Conservation (phyloP, 2,329 filamentous ascomycete genomes). For the Anthostomella pinea region DNA sequence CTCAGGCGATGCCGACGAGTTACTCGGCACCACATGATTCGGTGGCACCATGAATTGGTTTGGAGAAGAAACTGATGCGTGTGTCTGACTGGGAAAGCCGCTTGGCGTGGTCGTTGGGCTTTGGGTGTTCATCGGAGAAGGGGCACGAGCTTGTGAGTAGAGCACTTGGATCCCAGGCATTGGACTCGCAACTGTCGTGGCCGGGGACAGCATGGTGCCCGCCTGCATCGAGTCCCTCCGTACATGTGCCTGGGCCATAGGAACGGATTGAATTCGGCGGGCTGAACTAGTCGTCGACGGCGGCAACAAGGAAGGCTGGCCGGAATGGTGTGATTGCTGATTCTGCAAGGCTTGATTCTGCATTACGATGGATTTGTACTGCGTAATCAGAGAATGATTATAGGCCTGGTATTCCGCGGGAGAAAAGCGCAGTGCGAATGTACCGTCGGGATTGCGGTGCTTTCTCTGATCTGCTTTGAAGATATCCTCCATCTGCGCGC, state of each 20-base stretch:
- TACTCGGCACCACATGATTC: slow-evolving; percentile 4
- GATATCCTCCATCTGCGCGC: slow-evolving; percentile 33
- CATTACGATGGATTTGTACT: slow-evolving; percentile 16
- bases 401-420: slow-evolving; percentile 17
- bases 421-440: slow-evolving; percentile 9
- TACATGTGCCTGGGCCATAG: too few species aligned
- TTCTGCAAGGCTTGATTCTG: slow-evolving; percentile 4
- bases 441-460: slow-evolving; percentile 24
- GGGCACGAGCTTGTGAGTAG: slow-evolving; percentile 3
- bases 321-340: slow-evolving; percentile 3
- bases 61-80: too few species aligned
- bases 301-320: slow-evolving; percentile 3
- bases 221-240: too few species aligned
- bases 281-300: slow-evolving; percentile 5
- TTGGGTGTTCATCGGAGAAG: too few species aligned
- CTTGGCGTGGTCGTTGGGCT: too few species aligned
- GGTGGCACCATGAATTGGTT: slow-evolving; percentile 4
- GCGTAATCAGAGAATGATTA: slow-evolving; percentile 17
- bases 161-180: slow-evolving; percentile 9
- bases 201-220: too few species aligned
- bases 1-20: neutral
- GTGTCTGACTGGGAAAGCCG: too few species aligned
- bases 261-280: too few species aligned
- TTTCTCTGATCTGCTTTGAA: slow-evolving; percentile 36
- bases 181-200: too few species aligned